Base-by-base conservation (phyloP, 176 grass and related monocot genomes). In the Puya raimondii region DNA sequence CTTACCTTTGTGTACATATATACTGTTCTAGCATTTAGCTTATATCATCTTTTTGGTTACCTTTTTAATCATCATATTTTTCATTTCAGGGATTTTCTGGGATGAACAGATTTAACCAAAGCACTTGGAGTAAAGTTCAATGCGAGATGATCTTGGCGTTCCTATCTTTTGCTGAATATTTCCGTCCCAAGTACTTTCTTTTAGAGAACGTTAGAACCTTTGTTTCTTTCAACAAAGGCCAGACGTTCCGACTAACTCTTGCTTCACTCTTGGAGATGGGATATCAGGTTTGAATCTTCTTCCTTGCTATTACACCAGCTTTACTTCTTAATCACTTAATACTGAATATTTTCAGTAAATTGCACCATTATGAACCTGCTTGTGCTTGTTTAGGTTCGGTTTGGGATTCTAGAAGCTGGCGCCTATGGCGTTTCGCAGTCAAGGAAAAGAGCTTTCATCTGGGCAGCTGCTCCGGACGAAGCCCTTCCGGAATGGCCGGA, bases 111-210 rank as follows among this genome's bases (percentile, higher is more conserved):
- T 99, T 99, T 80, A 99, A 88, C 59, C 87, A 88, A 80, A 93
- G 90, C 67, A 84, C 90, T 69, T 99, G 90, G 95, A 99, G 95
- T 81, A 99, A 99, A 85, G 95, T 99, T 66, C 95, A 99, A 42
- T 94, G 90, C 3, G 95, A 99, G 75, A 94, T 99, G 95, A 99
- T 99, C 80, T 79, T 99, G 80, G 95, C 95, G 69, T 99, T 99
- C 75, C 66, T 99, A 49, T 91, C 95, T 68, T 99, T 99, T 48
- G 90, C 82, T 4, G 95, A 99, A 72, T 99, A 91, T 87, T 99
- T 99, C 73, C 76, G 85, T 14, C 95, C 95, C 47, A 91, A 75
- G 79, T 99, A 78, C 64, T 99, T 99, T 64, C 95, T 99, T 77
- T 80, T 99, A 67, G 95, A 99, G 86, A 99, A 99, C 71, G 95